These are phyloP conservation scores for Boletus tomentosulus DNA, from an alignment of 768 basidiomycete species.

Conservation along the genomic window DNA sequence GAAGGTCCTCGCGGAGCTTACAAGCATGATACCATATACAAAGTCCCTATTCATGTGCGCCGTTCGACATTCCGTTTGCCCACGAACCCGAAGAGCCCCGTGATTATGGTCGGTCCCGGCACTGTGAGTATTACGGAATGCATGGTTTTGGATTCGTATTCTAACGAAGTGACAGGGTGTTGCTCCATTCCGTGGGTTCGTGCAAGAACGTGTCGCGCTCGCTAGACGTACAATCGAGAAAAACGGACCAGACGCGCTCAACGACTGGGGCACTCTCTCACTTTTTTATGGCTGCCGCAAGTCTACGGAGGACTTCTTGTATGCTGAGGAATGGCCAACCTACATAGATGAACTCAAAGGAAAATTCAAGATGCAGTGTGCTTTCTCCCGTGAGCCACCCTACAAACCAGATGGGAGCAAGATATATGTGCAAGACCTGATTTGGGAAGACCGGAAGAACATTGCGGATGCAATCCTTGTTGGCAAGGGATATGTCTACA, in stretches of 20 bases:
- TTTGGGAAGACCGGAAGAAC: slow-evolving; percentile 82
- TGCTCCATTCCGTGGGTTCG: slow-evolving; percentile 98
- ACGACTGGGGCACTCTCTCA: slow-evolving; percentile 92
- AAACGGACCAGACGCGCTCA: slow-evolving; percentile 88
- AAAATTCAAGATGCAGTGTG: slow-evolving; percentile 84
- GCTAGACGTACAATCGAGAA: slow-evolving; percentile 93
- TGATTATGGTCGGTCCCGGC: slow-evolving; percentile 99
- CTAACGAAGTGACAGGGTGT: slow-evolving; percentile 64
- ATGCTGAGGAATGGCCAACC: slow-evolving; percentile 91
- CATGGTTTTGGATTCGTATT: background rate
- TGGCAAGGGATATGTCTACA: slow-evolving; percentile 95
- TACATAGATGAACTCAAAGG: slow-evolving; percentile 84
- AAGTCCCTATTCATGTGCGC: slow-evolving; percentile 90
- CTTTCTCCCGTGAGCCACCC: slow-evolving; percentile 86
- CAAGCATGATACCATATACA: slow-evolving; percentile 64
- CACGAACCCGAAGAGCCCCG: slow-evolving; percentile 96
- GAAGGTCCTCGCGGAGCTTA: slow-evolving; percentile 89
- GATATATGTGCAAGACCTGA: slow-evolving; percentile 97
- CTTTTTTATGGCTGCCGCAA: slow-evolving; percentile 97
- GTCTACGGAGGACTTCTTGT: slow-evolving; percentile 86
- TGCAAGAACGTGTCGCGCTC: slow-evolving; percentile 95
- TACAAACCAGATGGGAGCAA: slow-evolving; percentile 89
- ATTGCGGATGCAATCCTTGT: slow-evolving; percentile 87
- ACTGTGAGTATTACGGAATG: slow-evolving; percentile 58
- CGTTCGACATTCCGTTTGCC: slow-evolving; percentile 96